A percentile compares a stretch with the other conserved stretches of the same genome.
These are phyloP conservation scores for Boletus edulis DNA, from an alignment of 768 basidiomycete species.

Conservation along the genomic window DNA sequence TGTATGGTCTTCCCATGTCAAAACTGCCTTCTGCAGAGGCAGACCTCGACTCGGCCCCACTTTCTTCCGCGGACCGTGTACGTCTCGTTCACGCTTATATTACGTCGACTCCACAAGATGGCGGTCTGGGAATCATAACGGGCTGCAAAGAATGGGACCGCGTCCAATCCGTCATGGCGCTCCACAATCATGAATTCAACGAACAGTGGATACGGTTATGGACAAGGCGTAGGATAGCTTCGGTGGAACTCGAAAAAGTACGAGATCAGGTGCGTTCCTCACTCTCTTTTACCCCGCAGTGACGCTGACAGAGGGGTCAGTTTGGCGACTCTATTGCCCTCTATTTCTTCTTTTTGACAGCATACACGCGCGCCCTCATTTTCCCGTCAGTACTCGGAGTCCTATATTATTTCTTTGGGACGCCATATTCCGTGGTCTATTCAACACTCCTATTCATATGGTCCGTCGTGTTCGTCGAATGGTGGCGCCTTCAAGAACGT, in stretches of 20 bases:
- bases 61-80: constrained; percentile 74
- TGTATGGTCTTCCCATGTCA: constrained; percentile 66
- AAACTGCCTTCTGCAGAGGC: constrained; percentile 41
- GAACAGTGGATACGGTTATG: constrained; percentile 75
- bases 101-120: constrained; percentile 67
- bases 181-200: constrained; percentile 85
- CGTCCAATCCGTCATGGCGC: constrained; percentile 74
- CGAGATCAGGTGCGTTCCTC: constrained; percentile 59
- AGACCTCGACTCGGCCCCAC: constrained; percentile 42
- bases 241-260: constrained; percentile 64
- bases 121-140: constrained; percentile 81
- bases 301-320: constrained; percentile 26
- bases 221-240: constrained; percentile 62
- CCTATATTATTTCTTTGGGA: constrained; percentile 64
- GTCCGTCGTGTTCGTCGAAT: constrained; percentile 85
- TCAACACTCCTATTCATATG: constrained; percentile 77
- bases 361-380: constrained; percentile 77
- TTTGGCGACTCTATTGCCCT: constrained; percentile 83
- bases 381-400: constrained; percentile 74
- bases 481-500: constrained; percentile 87
- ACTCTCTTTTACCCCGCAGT: background rate
- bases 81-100: constrained; percentile 75
- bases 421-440: constrained; percentile 75
- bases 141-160: constrained; percentile 72
- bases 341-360: constrained; percentile 86